Evolutionary conservation across 441 rosid species (phyloP).

Genomic region (Adansonia grandidieri): DNA sequence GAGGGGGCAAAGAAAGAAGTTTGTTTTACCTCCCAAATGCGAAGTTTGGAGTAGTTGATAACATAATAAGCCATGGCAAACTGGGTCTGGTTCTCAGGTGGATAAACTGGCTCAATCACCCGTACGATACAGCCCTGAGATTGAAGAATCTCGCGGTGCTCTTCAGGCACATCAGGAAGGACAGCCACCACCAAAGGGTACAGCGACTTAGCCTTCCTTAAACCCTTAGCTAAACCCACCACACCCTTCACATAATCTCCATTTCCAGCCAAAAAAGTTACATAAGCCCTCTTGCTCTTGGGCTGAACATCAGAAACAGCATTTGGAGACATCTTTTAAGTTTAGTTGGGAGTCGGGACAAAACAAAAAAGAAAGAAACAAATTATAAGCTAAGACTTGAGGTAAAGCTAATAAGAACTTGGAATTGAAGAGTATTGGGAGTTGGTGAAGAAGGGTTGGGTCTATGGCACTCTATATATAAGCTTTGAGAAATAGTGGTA

Average conservation of each 20-base stretch:
- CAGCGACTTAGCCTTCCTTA: constrained; percentile 54
- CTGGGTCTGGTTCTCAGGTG: constrained; percentile 53
- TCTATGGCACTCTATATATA: constrained; percentile 24
- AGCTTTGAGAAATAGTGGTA: constrained; percentile 1
- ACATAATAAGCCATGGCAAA: constrained; percentile 76
- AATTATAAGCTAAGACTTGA: background rate
- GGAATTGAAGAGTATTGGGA: background rate
- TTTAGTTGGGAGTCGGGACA: background rate
- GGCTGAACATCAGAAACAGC: background rate
- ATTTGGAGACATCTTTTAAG: constrained; percentile 34
- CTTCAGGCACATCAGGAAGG: constrained; percentile 71
- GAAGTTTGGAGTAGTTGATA: constrained; percentile 75
- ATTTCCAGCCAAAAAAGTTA: constrained; percentile 75
- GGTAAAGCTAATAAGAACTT: background rate
- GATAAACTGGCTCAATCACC: constrained; percentile 64
- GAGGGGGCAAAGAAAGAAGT: no score
- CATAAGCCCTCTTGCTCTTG: constrained; percentile 48
- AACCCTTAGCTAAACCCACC: constrained; percentile 75
- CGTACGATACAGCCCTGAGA: constrained; percentile 73
- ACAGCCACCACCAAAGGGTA: constrained; percentile 77
- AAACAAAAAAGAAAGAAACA: background rate
- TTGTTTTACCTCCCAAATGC: constrained; percentile 68
- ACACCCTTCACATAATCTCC: constrained; percentile 77
- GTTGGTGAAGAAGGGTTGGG: background rate
- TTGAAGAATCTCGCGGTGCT: constrained; percentile 61